Percentiles rank a stretch among this genome's conserved stretches.
phyloP scores from a whole-genome alignment of 192 early-diverging fungal species.

The Coemansia sp. region DNA sequence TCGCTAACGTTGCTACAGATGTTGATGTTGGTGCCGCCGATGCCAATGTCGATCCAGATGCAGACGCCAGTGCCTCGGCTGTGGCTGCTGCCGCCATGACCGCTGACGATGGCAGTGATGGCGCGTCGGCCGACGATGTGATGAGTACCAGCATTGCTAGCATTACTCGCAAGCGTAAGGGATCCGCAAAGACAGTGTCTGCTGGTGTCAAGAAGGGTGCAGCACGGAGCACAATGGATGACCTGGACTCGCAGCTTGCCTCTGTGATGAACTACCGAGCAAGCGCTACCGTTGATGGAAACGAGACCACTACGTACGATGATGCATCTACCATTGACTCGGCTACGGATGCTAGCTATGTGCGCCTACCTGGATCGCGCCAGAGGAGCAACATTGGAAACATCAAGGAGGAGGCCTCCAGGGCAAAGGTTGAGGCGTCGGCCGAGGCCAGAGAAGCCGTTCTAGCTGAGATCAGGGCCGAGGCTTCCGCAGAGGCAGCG shows the following conservation, averaged over 20 bases:
- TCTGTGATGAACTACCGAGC: slow-evolving; percentile 2
- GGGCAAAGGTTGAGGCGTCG: slow-evolving; percentile 34
- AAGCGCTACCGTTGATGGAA: neutral
- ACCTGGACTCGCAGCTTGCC: neutral
- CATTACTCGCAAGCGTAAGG: neutral
- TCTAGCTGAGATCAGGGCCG: slow-evolving; percentile 40
- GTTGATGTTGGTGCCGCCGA: slow-evolving; percentile 4
- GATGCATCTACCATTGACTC: slow-evolving; percentile 7
- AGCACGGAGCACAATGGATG: neutral
- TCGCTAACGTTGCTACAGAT: neutral
- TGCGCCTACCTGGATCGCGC: slow-evolving; percentile 21
- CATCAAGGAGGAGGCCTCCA: slow-evolving; percentile 33
- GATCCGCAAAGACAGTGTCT: neutral
- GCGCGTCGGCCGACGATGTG: neutral
- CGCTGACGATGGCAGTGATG: slow-evolving; percentile 7
- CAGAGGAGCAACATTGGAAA: neutral
- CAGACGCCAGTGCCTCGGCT: slow-evolving; percentile 7
- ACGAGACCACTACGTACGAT: neutral
- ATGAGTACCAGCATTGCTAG: neutral
- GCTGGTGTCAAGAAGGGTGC: neutral
- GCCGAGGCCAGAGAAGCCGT: slow-evolving; percentile 42
- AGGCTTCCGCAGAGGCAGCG: slow-evolving; percentile 47
- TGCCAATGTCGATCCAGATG: slow-evolving; percentile 7
- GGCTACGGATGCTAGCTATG: slow-evolving; percentile 10
- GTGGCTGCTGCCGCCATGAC: neutral